Base-by-base conservation (phyloP, 306 rosid species). In the Cicer chorassanicum region DNA sequence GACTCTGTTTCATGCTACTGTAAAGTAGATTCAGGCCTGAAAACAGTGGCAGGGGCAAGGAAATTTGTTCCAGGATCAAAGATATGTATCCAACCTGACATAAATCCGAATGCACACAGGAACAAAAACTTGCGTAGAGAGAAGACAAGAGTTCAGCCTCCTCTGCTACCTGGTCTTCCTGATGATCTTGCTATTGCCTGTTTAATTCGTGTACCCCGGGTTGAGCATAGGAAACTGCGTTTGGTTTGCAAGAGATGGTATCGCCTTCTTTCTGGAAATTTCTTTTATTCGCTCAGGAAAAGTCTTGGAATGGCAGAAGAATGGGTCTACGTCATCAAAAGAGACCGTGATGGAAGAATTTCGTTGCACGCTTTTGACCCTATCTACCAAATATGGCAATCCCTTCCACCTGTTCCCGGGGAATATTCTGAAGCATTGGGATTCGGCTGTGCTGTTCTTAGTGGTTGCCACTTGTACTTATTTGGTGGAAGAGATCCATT, bases 241-340 rank as follows among this genome's bases (percentile, higher is more conserved):
- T 82, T 88, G 43, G 96, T 95, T 77, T 95, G 99, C 92, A 95
- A 92, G 86, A 89, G 93, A 80, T 95, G 99, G 99, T 76, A 85
- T 59, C 91, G 91, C 59, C 99, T 95, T 72, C 82, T 95, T 19
- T 90, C 91, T 71, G 99, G 98, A 66, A 95, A 95, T 84, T 95
- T 86, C 88, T 95, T 88, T 76, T 95, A 95, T 80, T 95, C 99
- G 16, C 98, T 86, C 48, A 85, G 99, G 82, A 92, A 79, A 87
- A 95, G 96, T 77, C 98, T 95, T 65, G 97, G 99, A 69, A 95
- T 95, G 99, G 97, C 96, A 57, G 99, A 95, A 83, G 99, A 95
- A 79, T 95, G 99, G 99, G 98, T 92, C 53, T 92, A 95, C 75
- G 98, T 95, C 71, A 84, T 95, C 82, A 95, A 95, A 89, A 84